Base-by-base conservation (phyloP, 805 yeast genomes). In the Hanseniaspora vineae region DNA sequence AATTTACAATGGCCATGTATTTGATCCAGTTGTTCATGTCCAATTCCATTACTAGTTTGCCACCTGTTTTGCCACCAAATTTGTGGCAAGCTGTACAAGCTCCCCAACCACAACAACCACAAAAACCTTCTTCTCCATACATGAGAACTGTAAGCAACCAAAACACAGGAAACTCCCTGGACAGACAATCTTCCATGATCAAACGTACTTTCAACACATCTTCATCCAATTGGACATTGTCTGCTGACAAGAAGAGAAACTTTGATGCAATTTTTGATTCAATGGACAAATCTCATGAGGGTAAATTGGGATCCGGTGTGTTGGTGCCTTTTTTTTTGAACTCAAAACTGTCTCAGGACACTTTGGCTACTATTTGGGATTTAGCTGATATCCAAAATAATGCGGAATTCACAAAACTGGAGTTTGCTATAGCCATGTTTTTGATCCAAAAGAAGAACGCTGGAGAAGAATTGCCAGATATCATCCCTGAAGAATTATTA, bases 1-100 rank as follows among this genome's bases (percentile, higher is more conserved):
- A 86, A 60, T 92, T 92, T 57, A 77, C 86, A 42, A 76, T 90
- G 57, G 97, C 97, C 8, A 90, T 92, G 98, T 95, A 85, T 65
- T 72, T 92, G 60, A 86, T 92, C 53, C 97, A 90, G 64, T 49
- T 62, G 31, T 49, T 58, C 10, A 80, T 87, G 54, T 68, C 82
- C 32, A 70, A 87, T 57, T 55, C 77, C 2, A 65, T 87, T 55
- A 73, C 72, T 45, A 46, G 44, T 12, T 67, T 87, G 56, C 81
- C 85, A 8, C 52, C 64, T 6, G 40, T 61, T 1, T 54, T 79
- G 35, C 80, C 84, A 2, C 57, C 58, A 31, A 48, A 55, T 32
- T 46, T 66, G n/a, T 71, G 75, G 76, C 58, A 57, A 33, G 64
- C 66, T 39, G 57, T 66, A 19, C 52, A 52, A 18, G 49, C 51